Evolutionary conservation across 1,139 yeast genomes (phyloP).

Genomic region (Kodamaea suecica): DNA sequence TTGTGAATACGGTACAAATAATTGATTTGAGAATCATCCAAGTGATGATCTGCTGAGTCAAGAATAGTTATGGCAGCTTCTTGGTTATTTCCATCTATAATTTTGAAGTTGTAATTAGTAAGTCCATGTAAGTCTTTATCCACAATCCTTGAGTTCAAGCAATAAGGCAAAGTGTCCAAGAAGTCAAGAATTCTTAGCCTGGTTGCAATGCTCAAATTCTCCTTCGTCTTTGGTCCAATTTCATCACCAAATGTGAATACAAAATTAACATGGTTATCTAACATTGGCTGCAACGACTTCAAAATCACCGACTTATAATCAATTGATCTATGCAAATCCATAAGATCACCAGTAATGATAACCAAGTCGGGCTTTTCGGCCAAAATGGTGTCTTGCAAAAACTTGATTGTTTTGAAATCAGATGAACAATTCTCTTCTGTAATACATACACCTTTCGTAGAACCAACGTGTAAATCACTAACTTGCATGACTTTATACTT

Average conservation of each 20-base stretch:
- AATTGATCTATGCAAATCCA: constrained; percentile 24
- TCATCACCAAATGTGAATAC: constrained; percentile 42
- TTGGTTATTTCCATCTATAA: constrained; percentile 17
- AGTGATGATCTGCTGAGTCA: constrained; percentile 30
- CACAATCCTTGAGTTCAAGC: constrained; percentile 27
- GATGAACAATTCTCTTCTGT: constrained; percentile 22
- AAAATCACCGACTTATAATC: constrained; percentile 36
- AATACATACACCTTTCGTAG: constrained; percentile 25
- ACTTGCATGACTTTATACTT: constrained; percentile 36
- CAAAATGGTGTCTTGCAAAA: constrained; percentile 25
- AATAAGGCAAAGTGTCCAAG: constrained; percentile 36
- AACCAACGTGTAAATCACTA: constrained; percentile 42
- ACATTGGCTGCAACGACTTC: constrained; percentile 36
- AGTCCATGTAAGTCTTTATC: constrained; percentile 30
- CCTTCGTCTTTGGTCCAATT: constrained; percentile 12
- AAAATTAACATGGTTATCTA: constrained; percentile 30
- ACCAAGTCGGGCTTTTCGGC: constrained; percentile 35
- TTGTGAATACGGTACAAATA: constrained; percentile 15
- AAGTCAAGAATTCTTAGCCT: constrained; percentile 15
- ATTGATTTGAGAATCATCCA: constrained; percentile 32
- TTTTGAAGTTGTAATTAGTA: constrained; percentile 34
- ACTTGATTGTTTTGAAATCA: constrained; percentile 30
- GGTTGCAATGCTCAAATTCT: constrained; percentile 3
- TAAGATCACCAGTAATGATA: constrained; percentile 43
- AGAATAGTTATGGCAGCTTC: constrained; percentile 31